phyloP scores from a whole-genome alignment of 225 moss, liverwort and hornwort genomes.

The Asterella californica region DNA sequence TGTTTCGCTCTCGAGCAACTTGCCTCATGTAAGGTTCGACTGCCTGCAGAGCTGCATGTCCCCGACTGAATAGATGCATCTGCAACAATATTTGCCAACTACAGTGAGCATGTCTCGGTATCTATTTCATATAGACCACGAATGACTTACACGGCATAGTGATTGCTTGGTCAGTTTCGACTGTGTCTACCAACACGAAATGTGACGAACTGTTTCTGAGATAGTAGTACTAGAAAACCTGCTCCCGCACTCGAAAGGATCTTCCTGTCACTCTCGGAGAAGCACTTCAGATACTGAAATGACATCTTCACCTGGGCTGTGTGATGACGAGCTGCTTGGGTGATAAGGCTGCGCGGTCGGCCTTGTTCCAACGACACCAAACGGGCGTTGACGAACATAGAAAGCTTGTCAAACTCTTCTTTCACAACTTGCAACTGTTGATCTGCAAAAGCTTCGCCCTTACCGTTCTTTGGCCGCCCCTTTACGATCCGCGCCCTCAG shows the following conservation, averaged over 20 bases:
- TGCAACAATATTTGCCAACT: conserved; percentile 12
- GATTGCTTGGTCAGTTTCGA: not conserved
- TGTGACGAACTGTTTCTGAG: not conserved
- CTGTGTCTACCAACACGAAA: not conserved
- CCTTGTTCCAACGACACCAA: conserved; percentile 60
- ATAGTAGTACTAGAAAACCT: not conserved
- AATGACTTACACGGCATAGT: not conserved
- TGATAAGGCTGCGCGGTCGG: conserved; percentile 59
- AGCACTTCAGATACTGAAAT: not conserved
- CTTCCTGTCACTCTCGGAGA: not conserved
- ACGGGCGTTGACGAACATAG: conserved; percentile 52
- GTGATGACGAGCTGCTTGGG: conserved; percentile 79
- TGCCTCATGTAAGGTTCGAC: conserved; percentile 75
- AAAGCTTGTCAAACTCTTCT: conserved; percentile 61
- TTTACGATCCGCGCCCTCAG: conserved; percentile 42
- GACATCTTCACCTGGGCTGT: conserved; percentile 52
- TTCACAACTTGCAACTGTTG: conserved; percentile 56
- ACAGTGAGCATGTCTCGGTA: not conserved
- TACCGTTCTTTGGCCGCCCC: conserved; percentile 49
- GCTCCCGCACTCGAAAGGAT: not conserved
- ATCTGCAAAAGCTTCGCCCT: conserved; percentile 48
- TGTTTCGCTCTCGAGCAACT: conserved; percentile 60
- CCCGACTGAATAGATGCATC: conserved; percentile 72
- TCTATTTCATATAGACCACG: not conserved
- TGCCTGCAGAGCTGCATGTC: conserved; percentile 64